These are phyloP conservation scores for Alternaria sp. DNA, from an alignment of 2,329 filamentous ascomycete genomes.

Conservation along the genomic window DNA sequence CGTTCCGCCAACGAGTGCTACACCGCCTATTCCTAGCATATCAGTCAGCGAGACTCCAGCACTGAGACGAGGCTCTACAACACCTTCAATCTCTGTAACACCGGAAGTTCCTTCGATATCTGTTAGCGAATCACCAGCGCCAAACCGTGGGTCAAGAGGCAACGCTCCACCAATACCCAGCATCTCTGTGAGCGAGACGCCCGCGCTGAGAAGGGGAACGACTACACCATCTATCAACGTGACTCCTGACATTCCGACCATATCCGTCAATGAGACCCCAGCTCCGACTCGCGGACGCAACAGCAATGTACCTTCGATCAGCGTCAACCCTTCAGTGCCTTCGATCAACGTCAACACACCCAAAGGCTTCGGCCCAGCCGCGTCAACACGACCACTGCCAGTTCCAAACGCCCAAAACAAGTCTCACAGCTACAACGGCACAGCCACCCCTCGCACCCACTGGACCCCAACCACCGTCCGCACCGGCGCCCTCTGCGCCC, in stretches of 20 bases:
- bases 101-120: slow-evolving; percentile 40
- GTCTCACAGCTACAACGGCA: slow-evolving; percentile 36
- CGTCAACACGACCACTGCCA: slow-evolving; percentile 57
- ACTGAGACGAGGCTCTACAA: slow-evolving; percentile 9
- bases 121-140: slow-evolving; percentile 28
- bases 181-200: slow-evolving; percentile 20
- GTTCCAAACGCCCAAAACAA: slow-evolving; percentile 53
- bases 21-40: slow-evolving; percentile 33
- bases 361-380: slow-evolving; percentile 24
- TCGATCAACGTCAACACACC: slow-evolving; percentile 38
- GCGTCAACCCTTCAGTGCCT: slow-evolving; percentile 30
- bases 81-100: slow-evolving; percentile 20
- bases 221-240: slow-evolving; percentile 21
- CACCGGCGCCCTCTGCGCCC: slow-evolving; percentile 77
- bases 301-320: slow-evolving; percentile 31
- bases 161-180: neutral
- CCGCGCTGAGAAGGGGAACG: slow-evolving; percentile 12
- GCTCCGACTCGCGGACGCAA: slow-evolving; percentile 15
- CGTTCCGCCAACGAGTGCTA: slow-evolving; percentile 24
- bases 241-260: slow-evolving; percentile 36
- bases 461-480: slow-evolving; percentile 55
- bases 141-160: slow-evolving; percentile 11
- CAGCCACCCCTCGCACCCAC: slow-evolving; percentile 49
- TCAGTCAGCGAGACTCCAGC: slow-evolving; percentile 27
- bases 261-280: slow-evolving; percentile 33